These are phyloP conservation scores for Phialocephala subalpina DNA, from an alignment of 2,329 filamentous ascomycete species.

Conservation along the genomic window DNA sequence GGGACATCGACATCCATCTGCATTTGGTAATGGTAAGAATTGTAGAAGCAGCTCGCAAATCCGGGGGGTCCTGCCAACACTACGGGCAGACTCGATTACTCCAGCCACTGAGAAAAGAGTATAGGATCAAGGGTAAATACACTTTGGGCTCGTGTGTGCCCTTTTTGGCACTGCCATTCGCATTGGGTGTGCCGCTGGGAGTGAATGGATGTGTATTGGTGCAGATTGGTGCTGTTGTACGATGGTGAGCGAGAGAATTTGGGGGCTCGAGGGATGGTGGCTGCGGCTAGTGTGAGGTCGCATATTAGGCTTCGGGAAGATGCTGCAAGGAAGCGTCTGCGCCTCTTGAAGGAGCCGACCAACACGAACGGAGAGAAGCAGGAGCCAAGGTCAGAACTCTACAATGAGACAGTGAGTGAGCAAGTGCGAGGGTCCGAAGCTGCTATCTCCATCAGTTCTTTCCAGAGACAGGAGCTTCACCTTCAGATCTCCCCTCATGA, in stretches of 20 bases:
- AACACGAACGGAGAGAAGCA: neutral
- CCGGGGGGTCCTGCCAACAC: neutral
- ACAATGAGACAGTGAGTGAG: neutral
- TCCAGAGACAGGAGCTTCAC: neutral
- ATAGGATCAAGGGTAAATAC: conserved; percentile 1
- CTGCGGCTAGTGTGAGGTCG: neutral
- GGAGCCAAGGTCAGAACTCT: neutral
- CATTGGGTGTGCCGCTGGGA: neutral
- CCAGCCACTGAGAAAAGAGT: conserved; percentile 1
- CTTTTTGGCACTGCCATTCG: neutral
- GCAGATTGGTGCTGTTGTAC: neutral
- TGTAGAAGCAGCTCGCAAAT: no score
- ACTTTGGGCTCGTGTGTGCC: neutral
- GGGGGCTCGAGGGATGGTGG: neutral
- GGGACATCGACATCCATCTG: neutral
- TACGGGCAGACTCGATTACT: neutral
- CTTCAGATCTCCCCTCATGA: neutral
- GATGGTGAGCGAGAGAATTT: neutral
- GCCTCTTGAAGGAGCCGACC: neutral
- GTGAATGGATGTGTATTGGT: neutral
- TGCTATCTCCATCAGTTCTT: neutral
- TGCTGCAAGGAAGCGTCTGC: neutral
- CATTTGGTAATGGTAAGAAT: neutral
- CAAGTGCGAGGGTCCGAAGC: neutral
- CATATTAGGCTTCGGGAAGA: neutral